Evolutionary conservation across 768 basidiomycete genomes (phyloP).

Genomic region (Suillus subaureus): DNA sequence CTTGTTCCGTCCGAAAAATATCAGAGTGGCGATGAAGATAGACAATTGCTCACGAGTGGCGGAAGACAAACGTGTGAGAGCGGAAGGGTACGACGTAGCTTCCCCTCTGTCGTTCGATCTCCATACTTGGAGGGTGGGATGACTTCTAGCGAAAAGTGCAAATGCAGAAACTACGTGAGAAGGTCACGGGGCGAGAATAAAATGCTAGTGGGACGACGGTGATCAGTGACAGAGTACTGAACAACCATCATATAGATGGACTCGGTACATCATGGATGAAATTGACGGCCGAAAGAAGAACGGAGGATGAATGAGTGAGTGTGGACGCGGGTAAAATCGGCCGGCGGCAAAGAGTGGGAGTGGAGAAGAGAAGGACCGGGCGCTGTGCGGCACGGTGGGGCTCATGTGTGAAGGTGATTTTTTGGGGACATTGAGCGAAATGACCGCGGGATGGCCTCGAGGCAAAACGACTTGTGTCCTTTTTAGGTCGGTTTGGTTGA

Average conservation of each 20-base stretch:
- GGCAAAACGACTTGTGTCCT: background rate
- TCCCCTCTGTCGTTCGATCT: background rate
- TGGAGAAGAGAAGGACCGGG: slow-evolving; percentile 2
- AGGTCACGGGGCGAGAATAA: background rate
- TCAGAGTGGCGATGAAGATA: background rate
- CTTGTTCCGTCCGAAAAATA: background rate
- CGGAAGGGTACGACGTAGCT: background rate
- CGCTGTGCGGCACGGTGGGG: slow-evolving; percentile 4
- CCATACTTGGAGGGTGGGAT: background rate
- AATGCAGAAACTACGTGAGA: background rate
- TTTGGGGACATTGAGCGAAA: background rate
- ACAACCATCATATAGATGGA: background rate
- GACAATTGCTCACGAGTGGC: background rate
- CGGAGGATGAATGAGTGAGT: background rate
- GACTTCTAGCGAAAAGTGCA: background rate
- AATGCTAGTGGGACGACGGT: slow-evolving; percentile 3
- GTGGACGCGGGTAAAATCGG: background rate
- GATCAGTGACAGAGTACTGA: background rate
- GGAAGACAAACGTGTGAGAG: background rate
- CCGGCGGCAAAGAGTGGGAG: background rate
- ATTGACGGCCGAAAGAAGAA: background rate
- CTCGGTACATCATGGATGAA: background rate
- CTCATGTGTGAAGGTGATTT: no score
- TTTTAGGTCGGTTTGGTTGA: no score
- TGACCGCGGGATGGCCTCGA: slow-evolving; percentile 7